phyloP scores from a whole-genome alignment of 148 eudicot species.

The Amaranthus hypochondriacus region DNA sequence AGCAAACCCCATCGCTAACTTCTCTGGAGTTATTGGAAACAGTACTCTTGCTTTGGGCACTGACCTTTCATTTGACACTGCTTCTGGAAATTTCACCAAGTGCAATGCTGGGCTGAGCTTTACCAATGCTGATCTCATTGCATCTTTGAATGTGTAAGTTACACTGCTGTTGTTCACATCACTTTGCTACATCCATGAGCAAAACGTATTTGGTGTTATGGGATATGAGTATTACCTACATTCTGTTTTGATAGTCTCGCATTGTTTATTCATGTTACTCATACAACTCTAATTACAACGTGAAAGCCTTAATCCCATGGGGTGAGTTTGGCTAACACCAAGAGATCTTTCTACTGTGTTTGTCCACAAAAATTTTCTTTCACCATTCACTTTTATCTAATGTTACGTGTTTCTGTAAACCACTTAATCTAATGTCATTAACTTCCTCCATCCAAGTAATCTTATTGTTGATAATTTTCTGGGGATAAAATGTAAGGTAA shows the following conservation, averaged over 20 bases:
- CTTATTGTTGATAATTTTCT: too few relatives aligned
- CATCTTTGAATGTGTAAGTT: constrained; percentile 81
- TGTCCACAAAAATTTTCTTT: too few relatives aligned
- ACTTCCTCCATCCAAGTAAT: too few relatives aligned
- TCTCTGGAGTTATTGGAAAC: constrained; percentile 86
- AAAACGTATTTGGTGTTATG: too few relatives aligned
- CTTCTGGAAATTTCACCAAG: constrained; percentile 68
- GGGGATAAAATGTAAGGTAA: too few relatives aligned
- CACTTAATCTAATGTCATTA: too few relatives aligned
- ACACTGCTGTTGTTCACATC: background rate
- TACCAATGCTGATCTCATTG: constrained; percentile 65
- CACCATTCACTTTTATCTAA: too few relatives aligned
- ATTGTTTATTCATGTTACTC: background rate
- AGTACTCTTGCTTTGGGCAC: constrained; percentile 57
- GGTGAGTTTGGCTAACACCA: too few relatives aligned
- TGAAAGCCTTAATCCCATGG: too few relatives aligned
- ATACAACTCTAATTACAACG: background rate
- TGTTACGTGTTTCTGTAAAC: too few relatives aligned
- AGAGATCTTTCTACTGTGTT: too few relatives aligned
- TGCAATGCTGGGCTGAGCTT: constrained; percentile 77
- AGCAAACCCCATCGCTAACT: constrained; percentile 81
- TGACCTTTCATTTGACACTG: constrained; percentile 85
- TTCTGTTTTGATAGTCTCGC: background rate
- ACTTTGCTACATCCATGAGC: background rate
- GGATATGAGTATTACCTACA: too few relatives aligned